Base-by-base conservation (phyloP, 306 rosid genomes). In the Lablab purpureus region DNA sequence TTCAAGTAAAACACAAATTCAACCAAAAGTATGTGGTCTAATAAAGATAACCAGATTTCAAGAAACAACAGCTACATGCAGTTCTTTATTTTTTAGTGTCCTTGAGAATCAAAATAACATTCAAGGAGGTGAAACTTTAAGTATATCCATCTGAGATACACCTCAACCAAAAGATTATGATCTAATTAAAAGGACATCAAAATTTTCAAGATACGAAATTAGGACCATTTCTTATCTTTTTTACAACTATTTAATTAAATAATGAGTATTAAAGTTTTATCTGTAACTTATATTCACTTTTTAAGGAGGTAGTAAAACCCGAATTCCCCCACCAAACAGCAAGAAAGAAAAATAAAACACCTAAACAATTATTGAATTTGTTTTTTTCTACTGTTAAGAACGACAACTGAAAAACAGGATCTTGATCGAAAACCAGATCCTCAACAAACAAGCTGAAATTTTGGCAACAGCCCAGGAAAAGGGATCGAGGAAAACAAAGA, bases 391-490 rank as follows among this genome's bases (percentile, higher is more conserved):
- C 21, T 54, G 15, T 21, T 2, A 54, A 54, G 28, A 54, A 21
- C 12, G 14, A 11, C 60, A 59, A 8, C 5, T 11, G 17, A 50
- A 7, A 45, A 69, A 14, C n/a, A 34, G n/a, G 59, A 71, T 28
- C 27, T 5, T 19, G 37, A 55, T 32, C 25, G 10, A 5, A 46
- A 74, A 4, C 18, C 49, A 46, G 84, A 74, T 74, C 65, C 15
- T 4, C 19, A 1, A 49, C 4, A 36, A 59, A 58, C 59, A 65
- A 73, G 59, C 3, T 64, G 37, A 13, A 34, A 77, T 52, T 43
- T 72, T 50, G 65, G 65, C 4, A 4, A 21, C 1, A 70, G 10
- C 40, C 62, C 62, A 82, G 2, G 2, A 51, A 52, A 67, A 23
- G 4, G 0, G 59, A 46, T 12, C 13, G 18, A 75, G 4, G 3